Conservation (phyloP, 148 eudicot genomes). For the Fagopyrum tataricum region DNA sequence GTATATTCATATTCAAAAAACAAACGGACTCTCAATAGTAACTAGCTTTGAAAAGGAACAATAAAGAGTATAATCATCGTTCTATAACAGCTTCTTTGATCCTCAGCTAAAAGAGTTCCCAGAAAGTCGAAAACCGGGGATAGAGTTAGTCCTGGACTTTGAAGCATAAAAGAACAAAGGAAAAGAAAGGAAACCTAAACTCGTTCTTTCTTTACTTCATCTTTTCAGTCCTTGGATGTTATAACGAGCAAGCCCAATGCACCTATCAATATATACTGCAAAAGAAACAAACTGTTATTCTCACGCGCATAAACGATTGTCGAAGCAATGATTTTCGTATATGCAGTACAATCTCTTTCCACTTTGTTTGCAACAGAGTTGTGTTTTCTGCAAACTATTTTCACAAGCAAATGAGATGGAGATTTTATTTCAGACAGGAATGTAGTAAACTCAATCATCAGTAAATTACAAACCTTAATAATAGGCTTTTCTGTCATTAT, state of each 20-base stretch:
- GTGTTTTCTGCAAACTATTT: background rate
- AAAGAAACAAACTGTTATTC: background rate
- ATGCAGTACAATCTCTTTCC: background rate
- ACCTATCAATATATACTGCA: constrained; percentile 57
- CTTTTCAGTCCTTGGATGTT: constrained; percentile 42
- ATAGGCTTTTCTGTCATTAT: constrained; percentile 60
- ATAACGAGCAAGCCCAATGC: constrained; percentile 49
- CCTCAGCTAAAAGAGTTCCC: background rate
- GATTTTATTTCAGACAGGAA: too few relatives aligned
- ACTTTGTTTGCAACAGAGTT: background rate
- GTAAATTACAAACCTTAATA: constrained; percentile 35
- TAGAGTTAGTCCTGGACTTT: background rate
- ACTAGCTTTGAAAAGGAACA: background rate
- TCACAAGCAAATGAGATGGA: too few relatives aligned
- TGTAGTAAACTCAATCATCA: background rate
- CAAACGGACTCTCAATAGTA: background rate
- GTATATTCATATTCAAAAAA: too few relatives aligned
- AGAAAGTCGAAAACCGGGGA: background rate
- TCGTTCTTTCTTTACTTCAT: background rate
- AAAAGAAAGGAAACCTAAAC: background rate
- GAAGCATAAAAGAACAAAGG: background rate
- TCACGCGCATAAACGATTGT: background rate
- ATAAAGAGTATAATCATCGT: background rate
- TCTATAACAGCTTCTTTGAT: background rate
- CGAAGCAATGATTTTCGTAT: background rate